These are phyloP conservation scores for Aspergillus haitiensis DNA, from an alignment of 495 filamentous ascomycete species.

Conservation along the genomic window DNA sequence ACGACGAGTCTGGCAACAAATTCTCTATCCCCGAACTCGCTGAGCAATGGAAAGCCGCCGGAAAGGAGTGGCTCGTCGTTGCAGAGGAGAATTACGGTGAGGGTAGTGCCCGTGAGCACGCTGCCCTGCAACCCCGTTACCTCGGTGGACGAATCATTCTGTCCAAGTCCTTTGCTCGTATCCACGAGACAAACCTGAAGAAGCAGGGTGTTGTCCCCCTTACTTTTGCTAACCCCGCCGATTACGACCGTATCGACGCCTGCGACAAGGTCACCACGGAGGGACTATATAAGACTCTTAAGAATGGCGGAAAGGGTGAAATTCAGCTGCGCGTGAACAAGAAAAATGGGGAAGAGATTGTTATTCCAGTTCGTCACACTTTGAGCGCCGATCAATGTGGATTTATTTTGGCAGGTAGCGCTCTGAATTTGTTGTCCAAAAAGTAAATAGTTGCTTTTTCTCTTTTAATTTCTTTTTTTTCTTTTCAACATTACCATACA, in stretches of 20 bases:
- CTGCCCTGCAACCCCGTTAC: constrained; percentile 92
- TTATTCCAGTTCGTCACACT: constrained; percentile 62
- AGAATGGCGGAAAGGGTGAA: constrained; percentile 75
- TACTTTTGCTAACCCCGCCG: constrained; percentile 80
- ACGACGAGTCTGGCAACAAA: constrained; percentile 69
- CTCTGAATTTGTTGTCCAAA: constrained; percentile 81
- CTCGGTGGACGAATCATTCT: constrained; percentile 87
- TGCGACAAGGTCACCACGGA: constrained; percentile 80
- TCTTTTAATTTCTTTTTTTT: background rate
- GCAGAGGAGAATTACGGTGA: constrained; percentile 99
- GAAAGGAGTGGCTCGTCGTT: constrained; percentile 80
- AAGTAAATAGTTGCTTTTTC: background rate
- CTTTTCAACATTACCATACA: background rate
- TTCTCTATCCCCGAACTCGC: constrained; percentile 80
- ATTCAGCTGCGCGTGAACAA: constrained; percentile 66
- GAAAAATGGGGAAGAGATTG: constrained; percentile 58
- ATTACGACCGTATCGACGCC: constrained; percentile 79
- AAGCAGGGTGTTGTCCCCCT: constrained; percentile 97
- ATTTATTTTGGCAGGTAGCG: constrained; percentile 92
- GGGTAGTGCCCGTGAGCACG: constrained; percentile 91
- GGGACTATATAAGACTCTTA: constrained; percentile 79
- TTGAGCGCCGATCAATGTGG: constrained; percentile 83
- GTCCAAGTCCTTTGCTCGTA: constrained; percentile 88
- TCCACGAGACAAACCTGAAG: constrained; percentile 99
- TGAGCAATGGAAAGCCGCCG: constrained; percentile 70